Evolutionary conservation across 257 asterid species (phyloP).

Genomic region (Hygrophila difformis): DNA sequence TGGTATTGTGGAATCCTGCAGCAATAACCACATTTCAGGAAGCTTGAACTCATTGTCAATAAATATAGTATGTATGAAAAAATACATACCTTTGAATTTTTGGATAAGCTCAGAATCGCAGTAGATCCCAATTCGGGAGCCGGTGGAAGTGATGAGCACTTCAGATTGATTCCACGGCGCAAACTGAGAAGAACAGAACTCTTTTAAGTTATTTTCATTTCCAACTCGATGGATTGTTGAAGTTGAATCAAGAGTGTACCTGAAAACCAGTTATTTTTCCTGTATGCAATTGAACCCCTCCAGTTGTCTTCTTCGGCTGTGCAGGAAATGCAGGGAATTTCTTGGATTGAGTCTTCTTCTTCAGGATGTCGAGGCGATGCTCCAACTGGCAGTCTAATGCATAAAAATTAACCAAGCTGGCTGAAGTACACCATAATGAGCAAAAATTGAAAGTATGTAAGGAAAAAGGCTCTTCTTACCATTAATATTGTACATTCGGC

Average conservation of each 20-base stretch:
- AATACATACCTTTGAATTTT: constrained; percentile 54
- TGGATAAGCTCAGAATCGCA: constrained; percentile 54
- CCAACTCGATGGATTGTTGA: not conserved
- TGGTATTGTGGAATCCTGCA: constrained; percentile 72
- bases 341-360: constrained; percentile 46
- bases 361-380: constrained; percentile 41
- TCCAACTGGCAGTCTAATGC: constrained; percentile 44
- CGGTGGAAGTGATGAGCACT: constrained; percentile 73
- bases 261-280: constrained; percentile 75
- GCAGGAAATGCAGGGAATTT: constrained; percentile 57
- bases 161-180: constrained; percentile 59
- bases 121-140: constrained; percentile 66
- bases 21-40: not conserved
- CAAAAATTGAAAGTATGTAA: not conserved
- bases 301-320: constrained; percentile 10
- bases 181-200: constrained; percentile 31
- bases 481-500: constrained; percentile 35
- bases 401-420: not conserved
- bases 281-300: constrained; percentile 11
- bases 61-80: too few relatives aligned
- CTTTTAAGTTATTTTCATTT: not conserved
- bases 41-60: not conserved
- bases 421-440: constrained; percentile 10
- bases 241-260: constrained; percentile 34
- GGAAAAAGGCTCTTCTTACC: constrained; percentile 26